Conservation (phyloP, 768 basidiomycete genomes). For the Mycena epipterygia region DNA sequence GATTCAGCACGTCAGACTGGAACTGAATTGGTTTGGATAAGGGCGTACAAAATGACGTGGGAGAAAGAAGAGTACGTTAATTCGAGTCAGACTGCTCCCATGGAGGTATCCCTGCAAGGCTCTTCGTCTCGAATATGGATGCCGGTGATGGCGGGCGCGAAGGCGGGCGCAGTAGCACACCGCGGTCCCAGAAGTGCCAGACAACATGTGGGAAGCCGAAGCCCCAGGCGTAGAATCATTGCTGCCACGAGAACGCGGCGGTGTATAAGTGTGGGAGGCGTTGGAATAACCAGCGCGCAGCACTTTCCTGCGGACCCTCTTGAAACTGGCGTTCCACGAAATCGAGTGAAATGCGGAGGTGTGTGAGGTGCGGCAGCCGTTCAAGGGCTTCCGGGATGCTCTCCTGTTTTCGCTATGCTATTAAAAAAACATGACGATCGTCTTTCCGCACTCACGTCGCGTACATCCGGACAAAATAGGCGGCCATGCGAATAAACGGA, state of each 20-base stretch:
- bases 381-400: not conserved
- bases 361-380: not conserved
- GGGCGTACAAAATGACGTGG: too few species aligned
- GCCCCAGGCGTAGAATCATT: not conserved
- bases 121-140: not conserved
- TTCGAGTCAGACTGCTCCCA: not conserved
- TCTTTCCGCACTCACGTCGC: not conserved
- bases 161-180: constrained; percentile 3
- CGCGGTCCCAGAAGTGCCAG: constrained; percentile 3
- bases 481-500: not conserved
- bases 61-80: too few species aligned
- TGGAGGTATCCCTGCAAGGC: not conserved
- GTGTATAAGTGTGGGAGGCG: not conserved
- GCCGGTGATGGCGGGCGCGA: not conserved
- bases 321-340: not conserved
- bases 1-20: too few species aligned
- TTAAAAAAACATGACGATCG: not conserved
- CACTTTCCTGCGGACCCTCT: not conserved
- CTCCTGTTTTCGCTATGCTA: not conserved
- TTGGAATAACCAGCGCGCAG: constrained; percentile 3
- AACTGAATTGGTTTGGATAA: too few species aligned
- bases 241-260: constrained; percentile 1
- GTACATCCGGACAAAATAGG: not conserved
- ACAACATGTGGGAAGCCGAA: not conserved
- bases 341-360: not conserved